These are phyloP conservation scores for Leccinum ochraceum DNA, from an alignment of 768 basidiomycete species.

Conservation along the genomic window DNA sequence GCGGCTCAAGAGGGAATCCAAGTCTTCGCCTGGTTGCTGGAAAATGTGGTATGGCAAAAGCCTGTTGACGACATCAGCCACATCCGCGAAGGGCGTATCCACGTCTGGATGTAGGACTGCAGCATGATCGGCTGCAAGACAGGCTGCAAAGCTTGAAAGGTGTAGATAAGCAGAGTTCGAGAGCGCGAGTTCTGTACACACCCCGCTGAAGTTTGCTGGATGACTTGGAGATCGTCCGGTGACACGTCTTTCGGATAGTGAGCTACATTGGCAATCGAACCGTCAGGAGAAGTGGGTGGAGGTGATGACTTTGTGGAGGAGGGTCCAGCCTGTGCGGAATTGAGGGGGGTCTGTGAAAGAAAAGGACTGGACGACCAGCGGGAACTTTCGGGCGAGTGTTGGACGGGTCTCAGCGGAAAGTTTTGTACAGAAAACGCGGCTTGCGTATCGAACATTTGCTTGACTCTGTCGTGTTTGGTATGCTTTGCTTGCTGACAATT, in stretches of 20 bases:
- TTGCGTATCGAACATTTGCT: conserved; percentile 35
- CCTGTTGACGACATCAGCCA: conserved; percentile 64
- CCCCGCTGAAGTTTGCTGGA: conserved; percentile 51
- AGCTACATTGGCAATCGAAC: conserved; percentile 27
- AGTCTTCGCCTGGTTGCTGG: conserved; percentile 70
- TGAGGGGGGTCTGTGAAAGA: conserved; percentile 5
- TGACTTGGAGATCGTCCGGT: conserved; percentile 52
- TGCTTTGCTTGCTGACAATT: conserved; percentile 37
- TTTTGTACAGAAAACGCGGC: conserved; percentile 31
- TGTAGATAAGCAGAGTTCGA: conserved; percentile 17
- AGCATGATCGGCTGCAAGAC: conserved; percentile 63
- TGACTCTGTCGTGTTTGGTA: conserved; percentile 39
- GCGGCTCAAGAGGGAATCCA: conserved; percentile 34
- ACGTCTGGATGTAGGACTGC: conserved; percentile 62
- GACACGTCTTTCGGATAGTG: conserved; percentile 40
- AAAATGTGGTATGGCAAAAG: conserved; percentile 81
- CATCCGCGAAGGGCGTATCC: conserved; percentile 66
- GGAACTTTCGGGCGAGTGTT: conserved; percentile 4
- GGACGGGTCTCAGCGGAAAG: conserved; percentile 23
- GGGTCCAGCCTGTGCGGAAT: conserved; percentile 27
- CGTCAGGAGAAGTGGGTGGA: conserved; percentile 15
- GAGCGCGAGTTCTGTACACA: conserved; percentile 27
- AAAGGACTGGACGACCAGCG: conserved; percentile 7
- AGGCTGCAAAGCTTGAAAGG: conserved; percentile 50
- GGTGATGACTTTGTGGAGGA: conserved; percentile 20